A percentile compares a stretch with the other conserved stretches of the same genome.
Evolutionary conservation across 352 stramenopile genomes (phyloP).

Genomic region (Globisporangium lucens): DNA sequence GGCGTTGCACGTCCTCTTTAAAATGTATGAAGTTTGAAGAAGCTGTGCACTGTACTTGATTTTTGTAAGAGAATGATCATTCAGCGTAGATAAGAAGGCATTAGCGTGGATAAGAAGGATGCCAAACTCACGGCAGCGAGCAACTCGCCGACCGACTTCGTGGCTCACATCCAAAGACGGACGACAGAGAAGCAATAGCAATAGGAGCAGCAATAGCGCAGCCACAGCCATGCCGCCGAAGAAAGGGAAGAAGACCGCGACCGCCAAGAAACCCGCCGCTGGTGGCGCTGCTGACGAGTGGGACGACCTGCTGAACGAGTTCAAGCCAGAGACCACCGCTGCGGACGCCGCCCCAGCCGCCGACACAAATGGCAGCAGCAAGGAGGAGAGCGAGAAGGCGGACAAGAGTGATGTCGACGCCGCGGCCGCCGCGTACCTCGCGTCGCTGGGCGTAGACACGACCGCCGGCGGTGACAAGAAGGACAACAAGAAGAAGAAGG

Average conservation of each 20-base stretch:
- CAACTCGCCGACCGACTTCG: background rate
- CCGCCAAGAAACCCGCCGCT: conserved; percentile 49
- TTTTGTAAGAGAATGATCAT: background rate
- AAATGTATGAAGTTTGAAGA: background rate
- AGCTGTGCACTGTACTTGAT: background rate
- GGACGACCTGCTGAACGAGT: conserved; percentile 77
- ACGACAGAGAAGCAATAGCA: background rate
- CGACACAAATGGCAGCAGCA: conserved; percentile 4
- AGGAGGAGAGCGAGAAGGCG: conserved; percentile 13
- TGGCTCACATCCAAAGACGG: background rate
- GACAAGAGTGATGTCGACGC: conserved; percentile 49
- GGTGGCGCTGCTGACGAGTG: conserved; percentile 43
- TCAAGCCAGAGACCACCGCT: conserved; percentile 25
- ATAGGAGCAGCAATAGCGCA: background rate
- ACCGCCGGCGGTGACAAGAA: conserved; percentile 51
- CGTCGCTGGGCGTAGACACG: conserved; percentile 70
- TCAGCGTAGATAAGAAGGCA: background rate
- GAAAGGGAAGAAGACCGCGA: conserved; percentile 71
- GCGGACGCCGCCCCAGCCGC: conserved; percentile 16
- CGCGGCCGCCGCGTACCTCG: conserved; percentile 70
- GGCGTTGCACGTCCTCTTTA: background rate
- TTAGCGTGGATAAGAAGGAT: background rate
- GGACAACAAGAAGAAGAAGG: conserved; percentile 82
- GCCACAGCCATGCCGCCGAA: conserved; percentile 61
- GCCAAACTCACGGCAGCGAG: conserved; percentile 11